phyloP scores from a whole-genome alignment of 1,284 basidiomycete species.

The Apiotrichum akiyoshidainum region DNA sequence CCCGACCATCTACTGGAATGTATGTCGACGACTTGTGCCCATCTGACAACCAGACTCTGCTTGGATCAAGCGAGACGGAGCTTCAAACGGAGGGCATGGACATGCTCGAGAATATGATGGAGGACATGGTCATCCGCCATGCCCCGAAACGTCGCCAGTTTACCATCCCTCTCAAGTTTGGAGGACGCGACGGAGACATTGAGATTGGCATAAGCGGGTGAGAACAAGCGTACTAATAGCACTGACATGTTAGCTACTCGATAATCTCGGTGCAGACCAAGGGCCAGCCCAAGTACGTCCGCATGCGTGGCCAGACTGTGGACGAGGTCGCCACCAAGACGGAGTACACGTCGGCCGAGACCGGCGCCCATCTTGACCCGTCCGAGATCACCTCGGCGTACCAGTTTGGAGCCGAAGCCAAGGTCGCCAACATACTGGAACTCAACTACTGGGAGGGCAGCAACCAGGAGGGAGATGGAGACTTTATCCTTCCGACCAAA shows the following conservation, averaged over 20 bases:
- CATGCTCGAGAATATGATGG: slow-evolving; percentile 52
- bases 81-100: slow-evolving; percentile 63
- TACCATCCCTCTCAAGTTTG: slow-evolving; percentile 75
- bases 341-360: slow-evolving; percentile 58
- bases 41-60: slow-evolving; percentile 51
- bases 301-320: slow-evolving; percentile 70
- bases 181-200: slow-evolving; percentile 60
- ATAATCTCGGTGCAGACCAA: slow-evolving; percentile 81
- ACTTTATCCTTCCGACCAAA: slow-evolving; percentile 23
- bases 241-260: slow-evolving; percentile 62
- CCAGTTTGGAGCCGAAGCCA: slow-evolving; percentile 45
- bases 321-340: slow-evolving; percentile 69
- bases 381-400: slow-evolving; percentile 45
- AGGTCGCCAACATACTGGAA: slow-evolving; percentile 41
- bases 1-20: slow-evolving; percentile 76
- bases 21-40: slow-evolving; percentile 50
- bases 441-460: slow-evolving; percentile 44
- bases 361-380: slow-evolving; percentile 40
- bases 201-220: slow-evolving; percentile 89
- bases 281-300: slow-evolving; percentile 72
- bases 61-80: slow-evolving; percentile 58
- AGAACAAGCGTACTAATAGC: slow-evolving; percentile 20
- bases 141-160: slow-evolving; percentile 84
- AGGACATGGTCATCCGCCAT: slow-evolving; percentile 74
- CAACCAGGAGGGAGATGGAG: slow-evolving; percentile 26